Evolutionary conservation across 2,329 filamentous ascomycete genomes (phyloP), one percentile per base, ranked within the genome.

Genomic region (Lasiodiplodia sp.): DNA sequence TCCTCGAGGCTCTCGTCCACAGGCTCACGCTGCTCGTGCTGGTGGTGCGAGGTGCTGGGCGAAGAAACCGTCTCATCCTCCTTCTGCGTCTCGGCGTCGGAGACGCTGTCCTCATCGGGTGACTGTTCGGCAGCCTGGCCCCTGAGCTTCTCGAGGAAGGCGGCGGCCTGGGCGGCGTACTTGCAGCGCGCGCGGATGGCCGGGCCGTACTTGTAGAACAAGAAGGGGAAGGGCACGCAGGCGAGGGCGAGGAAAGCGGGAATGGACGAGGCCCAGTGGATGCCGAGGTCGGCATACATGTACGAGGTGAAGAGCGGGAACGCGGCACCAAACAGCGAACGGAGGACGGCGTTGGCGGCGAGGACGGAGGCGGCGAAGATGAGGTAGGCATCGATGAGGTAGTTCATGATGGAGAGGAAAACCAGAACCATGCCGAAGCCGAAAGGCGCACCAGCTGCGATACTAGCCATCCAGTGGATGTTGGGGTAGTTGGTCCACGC

Each of bases 191-290:
- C 80, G 16, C 90, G 84, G 71, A 92, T 89, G 49, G 69, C 25
- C 4, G 76, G 78, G 40, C 90, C 91, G 75, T 91, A 91, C 72
- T 84, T 86, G 79, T 90, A 90, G 77, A 93, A 91, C 10, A 93
- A 75, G 75, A 90, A 88, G 0, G 91, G 90, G 55, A 71, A 69
- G 4, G 70, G 69, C 4, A 70, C 60, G 31, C 70, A 71, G 53
- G 52, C 67, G n/a, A 71, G 58, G 34, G 69, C 57, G 21, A 71
- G 67, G 66, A 71, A 71, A n/a, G 70, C 70, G 14, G 70, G 70
- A 14, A 71, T 57, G 6, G 67, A 66, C 7, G 62, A 60, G 25
- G 69, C 70, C 70, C 70, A 71, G 38, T 71, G 70, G 38, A 70
- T 70, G 11, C 70, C 70, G 34, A 71, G 69, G 51, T 68, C 66